These are phyloP conservation scores for Apophysomyces trapeziformis DNA, from an alignment of 371 early-diverging fungal genomes.

Conservation along the genomic window DNA sequence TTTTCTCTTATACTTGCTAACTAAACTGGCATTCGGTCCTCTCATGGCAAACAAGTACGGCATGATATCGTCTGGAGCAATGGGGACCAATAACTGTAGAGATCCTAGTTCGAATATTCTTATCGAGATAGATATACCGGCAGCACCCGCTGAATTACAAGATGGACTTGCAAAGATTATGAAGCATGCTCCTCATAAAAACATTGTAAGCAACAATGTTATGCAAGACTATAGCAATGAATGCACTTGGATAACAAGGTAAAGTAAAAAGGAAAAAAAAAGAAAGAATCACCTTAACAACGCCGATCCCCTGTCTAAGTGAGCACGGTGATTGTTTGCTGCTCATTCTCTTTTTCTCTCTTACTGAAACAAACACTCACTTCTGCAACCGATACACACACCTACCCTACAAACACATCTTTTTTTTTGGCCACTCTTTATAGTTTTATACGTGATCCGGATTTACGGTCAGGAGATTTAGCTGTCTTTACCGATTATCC, in stretches of 20 bases:
- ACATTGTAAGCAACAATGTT: slow-evolving; percentile 52
- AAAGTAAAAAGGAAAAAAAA: slow-evolving; percentile 16
- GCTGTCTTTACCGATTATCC: slow-evolving; percentile 45
- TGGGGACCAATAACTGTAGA: background rate
- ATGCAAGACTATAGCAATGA: slow-evolving; percentile 47
- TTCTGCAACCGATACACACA: no score
- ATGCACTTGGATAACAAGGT: slow-evolving; percentile 64
- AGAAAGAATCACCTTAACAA: no score
- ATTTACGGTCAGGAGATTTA: slow-evolving; percentile 48
- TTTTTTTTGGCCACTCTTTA: no score
- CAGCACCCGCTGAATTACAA: slow-evolving; percentile 63
- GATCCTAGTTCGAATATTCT: slow-evolving; percentile 21
- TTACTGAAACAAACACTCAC: no score
- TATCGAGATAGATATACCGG: slow-evolving; percentile 51
- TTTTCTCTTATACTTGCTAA: no score
- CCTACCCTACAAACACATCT: no score
- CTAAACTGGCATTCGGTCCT: background rate
- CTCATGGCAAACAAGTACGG: slow-evolving; percentile 5
- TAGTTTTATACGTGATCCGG: slow-evolving; percentile 58
- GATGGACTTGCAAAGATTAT: slow-evolving; percentile 64
- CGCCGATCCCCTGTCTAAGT: no score
- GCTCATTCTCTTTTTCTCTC: slow-evolving; percentile 2
- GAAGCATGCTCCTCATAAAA: slow-evolving; percentile 56
- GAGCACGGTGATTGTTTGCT: no score
- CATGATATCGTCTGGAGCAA: background rate